Conservation (phyloP, 345 rosid species). For the Gossypioides kirkii region DNA sequence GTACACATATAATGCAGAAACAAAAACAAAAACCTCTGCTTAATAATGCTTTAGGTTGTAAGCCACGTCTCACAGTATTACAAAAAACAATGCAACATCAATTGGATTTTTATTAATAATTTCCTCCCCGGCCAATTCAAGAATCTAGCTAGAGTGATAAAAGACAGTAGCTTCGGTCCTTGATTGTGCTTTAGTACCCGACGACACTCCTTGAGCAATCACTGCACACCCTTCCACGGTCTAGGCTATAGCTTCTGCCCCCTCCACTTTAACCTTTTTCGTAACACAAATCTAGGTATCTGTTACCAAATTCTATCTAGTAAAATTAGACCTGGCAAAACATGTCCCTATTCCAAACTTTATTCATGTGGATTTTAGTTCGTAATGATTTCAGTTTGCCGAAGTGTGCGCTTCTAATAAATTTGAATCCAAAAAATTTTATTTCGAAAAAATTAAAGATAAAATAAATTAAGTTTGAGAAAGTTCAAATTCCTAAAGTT, state of each 20-base stretch:
- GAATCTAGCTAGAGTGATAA: slow-evolving; percentile 30
- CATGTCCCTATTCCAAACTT: too few relatives aligned
- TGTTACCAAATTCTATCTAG: neutral
- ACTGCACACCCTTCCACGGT: slow-evolving; percentile 50
- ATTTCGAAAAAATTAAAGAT: too few relatives aligned
- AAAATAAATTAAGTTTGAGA: too few relatives aligned
- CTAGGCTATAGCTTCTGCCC: slow-evolving; percentile 31
- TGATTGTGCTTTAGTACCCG: slow-evolving; percentile 27
- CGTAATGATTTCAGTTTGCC: too few relatives aligned
- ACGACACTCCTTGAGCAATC: slow-evolving; percentile 51
- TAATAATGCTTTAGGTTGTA: slow-evolving; percentile 23
- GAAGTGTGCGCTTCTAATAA: too few relatives aligned
- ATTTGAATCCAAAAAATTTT: too few relatives aligned
- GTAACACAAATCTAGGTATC: slow-evolving; percentile 3
- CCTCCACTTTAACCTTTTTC: slow-evolving; percentile 24
- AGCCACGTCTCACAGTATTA: slow-evolving; percentile 32
- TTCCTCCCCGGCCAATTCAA: slow-evolving; percentile 33
- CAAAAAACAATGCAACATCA: neutral
- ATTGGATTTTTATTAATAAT: neutral
- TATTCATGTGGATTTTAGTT: too few relatives aligned
- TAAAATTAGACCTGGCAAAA: too few relatives aligned
- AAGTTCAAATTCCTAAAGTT: too few relatives aligned
- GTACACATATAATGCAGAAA: too few relatives aligned
- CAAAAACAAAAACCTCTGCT: neutral
- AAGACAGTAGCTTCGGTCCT: slow-evolving; percentile 15